Percentiles rank a stretch among this genome's conserved stretches.
These are phyloP conservation scores for Chlamydomonas reinhardtii DNA, from an alignment of 163 green algal species.

Conservation along the genomic window DNA sequence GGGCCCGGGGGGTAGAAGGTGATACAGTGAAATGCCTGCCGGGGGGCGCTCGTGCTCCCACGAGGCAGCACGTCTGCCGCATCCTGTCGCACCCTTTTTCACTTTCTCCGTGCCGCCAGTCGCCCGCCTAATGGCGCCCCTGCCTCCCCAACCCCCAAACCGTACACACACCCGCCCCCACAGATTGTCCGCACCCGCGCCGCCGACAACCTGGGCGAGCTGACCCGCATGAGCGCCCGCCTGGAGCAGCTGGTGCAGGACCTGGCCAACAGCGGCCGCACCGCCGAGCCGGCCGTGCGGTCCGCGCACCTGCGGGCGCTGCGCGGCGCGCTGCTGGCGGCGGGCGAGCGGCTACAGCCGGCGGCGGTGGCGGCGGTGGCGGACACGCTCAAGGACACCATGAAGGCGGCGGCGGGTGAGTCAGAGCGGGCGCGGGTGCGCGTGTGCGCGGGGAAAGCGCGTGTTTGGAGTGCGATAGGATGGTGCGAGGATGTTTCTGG, in stretches of 20 bases:
- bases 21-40: no score
- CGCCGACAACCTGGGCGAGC: constrained; percentile 89
- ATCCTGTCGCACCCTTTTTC: no score
- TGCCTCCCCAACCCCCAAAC: no score
- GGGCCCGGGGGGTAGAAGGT: no score
- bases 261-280: constrained; percentile 68
- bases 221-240: constrained; percentile 83
- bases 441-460: no score
- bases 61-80: no score
- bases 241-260: constrained; percentile 90
- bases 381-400: constrained; percentile 46
- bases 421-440: no score
- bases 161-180: not conserved
- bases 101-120: no score
- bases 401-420: constrained; percentile 27
- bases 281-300: constrained; percentile 57
- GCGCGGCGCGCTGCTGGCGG: constrained; percentile 67
- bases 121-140: no score
- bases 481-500: no score
- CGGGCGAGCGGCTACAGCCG: constrained; percentile 68
- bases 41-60: no score
- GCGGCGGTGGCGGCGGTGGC: constrained; percentile 68
- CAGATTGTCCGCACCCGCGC: constrained; percentile 78
- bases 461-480: no score
- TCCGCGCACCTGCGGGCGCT: constrained; percentile 79